Evolutionary conservation across 2,329 filamentous ascomycete species (phyloP).

Genomic region (Trichoderma aggressivum): DNA sequence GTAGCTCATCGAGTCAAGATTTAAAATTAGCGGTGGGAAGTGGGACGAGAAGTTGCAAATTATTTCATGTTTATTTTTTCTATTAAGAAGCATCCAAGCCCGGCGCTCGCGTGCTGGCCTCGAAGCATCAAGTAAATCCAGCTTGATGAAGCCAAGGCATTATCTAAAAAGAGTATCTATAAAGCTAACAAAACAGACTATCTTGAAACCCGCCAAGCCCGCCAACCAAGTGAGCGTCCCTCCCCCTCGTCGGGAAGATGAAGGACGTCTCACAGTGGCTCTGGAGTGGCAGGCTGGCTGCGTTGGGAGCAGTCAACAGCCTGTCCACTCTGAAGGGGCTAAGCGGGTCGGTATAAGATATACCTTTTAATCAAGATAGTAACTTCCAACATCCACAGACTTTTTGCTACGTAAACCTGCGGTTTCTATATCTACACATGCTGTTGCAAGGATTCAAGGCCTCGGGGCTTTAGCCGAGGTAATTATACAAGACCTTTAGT

Average conservation of each 20-base stretch:
- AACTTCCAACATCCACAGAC: background rate
- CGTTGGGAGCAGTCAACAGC: background rate
- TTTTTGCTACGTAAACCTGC: background rate
- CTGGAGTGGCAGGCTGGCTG: background rate
- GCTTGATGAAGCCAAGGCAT: background rate
- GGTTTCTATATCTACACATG: constrained; percentile 2
- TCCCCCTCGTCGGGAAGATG: background rate
- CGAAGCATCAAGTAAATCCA: background rate
- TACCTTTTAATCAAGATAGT: background rate
- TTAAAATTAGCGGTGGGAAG: background rate
- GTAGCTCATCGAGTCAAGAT: background rate
- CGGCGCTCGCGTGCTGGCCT: background rate
- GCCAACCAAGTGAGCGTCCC: background rate
- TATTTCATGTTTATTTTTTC: background rate
- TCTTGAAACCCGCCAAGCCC: background rate
- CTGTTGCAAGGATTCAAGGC: background rate
- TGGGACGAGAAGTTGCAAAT: background rate
- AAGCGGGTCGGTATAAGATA: background rate
- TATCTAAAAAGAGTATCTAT: background rate
- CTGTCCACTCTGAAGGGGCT: background rate
- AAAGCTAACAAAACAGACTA: background rate
- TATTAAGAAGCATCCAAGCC: background rate
- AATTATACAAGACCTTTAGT: background rate
- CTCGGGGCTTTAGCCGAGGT: background rate
- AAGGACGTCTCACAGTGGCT: background rate